Conservation (phyloP, 2,329 filamentous ascomycete genomes). For the Eurotiales sp. region DNA sequence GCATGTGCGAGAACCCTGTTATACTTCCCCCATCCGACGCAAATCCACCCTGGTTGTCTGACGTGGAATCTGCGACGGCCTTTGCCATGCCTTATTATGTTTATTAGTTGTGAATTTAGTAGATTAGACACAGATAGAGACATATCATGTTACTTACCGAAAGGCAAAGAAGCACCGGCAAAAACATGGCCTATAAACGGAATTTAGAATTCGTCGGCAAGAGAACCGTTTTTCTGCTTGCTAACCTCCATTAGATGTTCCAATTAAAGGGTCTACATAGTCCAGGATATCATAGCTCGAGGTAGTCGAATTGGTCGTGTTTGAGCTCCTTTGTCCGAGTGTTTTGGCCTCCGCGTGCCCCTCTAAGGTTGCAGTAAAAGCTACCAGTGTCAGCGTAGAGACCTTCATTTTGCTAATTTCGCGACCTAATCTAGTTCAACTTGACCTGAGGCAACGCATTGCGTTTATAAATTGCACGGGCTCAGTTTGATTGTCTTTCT, state of each 20-base stretch:
- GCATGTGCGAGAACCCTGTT: conserved; percentile 52
- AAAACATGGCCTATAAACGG: conserved; percentile 51
- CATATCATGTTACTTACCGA: conserved; percentile 33
- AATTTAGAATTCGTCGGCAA: background rate
- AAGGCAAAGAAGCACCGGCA: conserved; percentile 53
- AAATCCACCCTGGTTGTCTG: conserved; percentile 56
- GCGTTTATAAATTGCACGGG: background rate
- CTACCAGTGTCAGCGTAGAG: background rate
- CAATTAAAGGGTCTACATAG: conserved; percentile 52
- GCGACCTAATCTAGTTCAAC: background rate
- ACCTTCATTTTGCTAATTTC: conserved; percentile 2
- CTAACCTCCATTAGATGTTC: conserved; percentile 49
- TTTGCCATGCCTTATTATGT: conserved; percentile 49
- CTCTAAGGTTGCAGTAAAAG: background rate
- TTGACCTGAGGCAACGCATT: background rate
- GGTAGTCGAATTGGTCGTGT: background rate
- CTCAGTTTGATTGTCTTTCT: too few relatives aligned
- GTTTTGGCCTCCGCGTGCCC: conserved; percentile 1
- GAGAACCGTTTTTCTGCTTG: background rate
- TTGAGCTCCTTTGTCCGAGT: conserved; percentile 1
- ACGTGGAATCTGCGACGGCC: conserved; percentile 52
- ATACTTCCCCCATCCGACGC: conserved; percentile 49
- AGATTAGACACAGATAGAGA: background rate
- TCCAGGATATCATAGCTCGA: conserved; percentile 37
- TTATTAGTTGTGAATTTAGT: too few relatives aligned